Evolutionary conservation across 176 grass and related monocot genomes (phyloP).

Genomic region (Eragrostis nindensis): DNA sequence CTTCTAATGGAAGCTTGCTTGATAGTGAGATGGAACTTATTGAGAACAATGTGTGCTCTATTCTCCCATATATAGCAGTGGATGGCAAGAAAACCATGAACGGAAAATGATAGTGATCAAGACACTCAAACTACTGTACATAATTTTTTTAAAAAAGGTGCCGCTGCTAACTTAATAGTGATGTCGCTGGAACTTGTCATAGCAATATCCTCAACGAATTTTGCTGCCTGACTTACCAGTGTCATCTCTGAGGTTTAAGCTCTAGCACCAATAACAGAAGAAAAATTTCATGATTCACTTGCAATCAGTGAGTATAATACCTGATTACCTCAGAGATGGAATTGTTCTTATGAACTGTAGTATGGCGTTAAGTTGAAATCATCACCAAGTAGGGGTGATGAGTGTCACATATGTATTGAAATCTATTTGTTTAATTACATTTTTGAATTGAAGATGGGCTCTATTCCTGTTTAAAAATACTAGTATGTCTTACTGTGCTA

Average conservation of each 20-base stretch:
- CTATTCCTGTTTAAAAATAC: neutral
- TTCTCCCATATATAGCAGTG: neutral
- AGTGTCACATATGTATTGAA: neutral
- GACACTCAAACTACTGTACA: neutral
- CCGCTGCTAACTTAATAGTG: slow-evolving; percentile 11
- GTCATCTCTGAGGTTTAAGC: too few species aligned
- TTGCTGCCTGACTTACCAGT: neutral
- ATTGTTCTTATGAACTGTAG: slow-evolving; percentile 12
- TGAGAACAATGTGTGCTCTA: neutral
- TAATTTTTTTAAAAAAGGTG: neutral
- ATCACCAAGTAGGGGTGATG: slow-evolving; percentile 16
- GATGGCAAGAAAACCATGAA: neutral
- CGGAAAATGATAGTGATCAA: neutral
- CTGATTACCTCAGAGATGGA: neutral
- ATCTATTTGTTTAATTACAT: neutral
- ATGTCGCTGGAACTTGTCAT: slow-evolving; percentile 7
- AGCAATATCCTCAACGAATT: neutral
- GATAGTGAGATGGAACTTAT: neutral
- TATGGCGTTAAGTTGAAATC: slow-evolving; percentile 9
- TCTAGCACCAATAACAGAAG: too few species aligned
- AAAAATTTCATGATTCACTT: too few species aligned
- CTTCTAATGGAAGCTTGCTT: neutral
- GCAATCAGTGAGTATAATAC: neutral
- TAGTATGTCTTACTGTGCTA: neutral
- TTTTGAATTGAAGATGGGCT: slow-evolving; percentile 3